phyloP scores from a whole-genome alignment of 2,329 filamentous ascomycete species.

The Podosphaera xanthii region DNA sequence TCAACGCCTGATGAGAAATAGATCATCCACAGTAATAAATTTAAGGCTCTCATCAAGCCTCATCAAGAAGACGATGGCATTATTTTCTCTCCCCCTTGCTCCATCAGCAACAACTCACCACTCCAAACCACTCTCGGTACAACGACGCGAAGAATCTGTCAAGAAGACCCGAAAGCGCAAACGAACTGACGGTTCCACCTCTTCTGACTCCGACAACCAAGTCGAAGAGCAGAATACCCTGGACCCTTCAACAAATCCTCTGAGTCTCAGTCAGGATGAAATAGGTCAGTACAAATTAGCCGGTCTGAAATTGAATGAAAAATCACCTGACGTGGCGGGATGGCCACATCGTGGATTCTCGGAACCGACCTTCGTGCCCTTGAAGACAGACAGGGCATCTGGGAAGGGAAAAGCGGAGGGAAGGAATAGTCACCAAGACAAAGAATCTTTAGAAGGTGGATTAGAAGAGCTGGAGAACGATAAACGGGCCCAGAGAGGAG shows the following conservation, averaged over 20 bases:
- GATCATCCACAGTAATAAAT: too few species aligned
- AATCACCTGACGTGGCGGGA: constrained; percentile 19
- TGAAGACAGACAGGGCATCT: background rate
- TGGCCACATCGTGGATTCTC: constrained; percentile 30
- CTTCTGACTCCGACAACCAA: background rate
- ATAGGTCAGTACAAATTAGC: constrained; percentile 30
- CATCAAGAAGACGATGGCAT: background rate
- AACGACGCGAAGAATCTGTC: background rate
- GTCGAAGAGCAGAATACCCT: background rate
- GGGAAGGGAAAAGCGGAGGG: constrained; percentile 1
- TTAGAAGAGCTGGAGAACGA: constrained; percentile 3
- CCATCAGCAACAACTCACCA: background rate
- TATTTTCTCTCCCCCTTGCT: background rate
- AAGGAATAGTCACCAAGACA: background rate
- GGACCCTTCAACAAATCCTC: constrained; percentile 23
- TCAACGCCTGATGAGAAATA: too few species aligned
- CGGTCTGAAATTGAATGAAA: constrained; percentile 26
- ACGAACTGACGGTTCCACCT: background rate
- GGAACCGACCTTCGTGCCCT: background rate
- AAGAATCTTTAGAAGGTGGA: constrained; percentile 3
- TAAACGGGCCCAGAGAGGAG: constrained; percentile 4
- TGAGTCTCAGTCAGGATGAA: constrained; percentile 28
- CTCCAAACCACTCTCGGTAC: background rate
- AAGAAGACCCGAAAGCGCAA: background rate
- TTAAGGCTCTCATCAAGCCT: too few species aligned